A percentile compares a stretch with the other conserved stretches of the same genome.
Evolutionary conservation across 805 yeast species (phyloP).

Genomic region (Diddensiella caesifluorescens): DNA sequence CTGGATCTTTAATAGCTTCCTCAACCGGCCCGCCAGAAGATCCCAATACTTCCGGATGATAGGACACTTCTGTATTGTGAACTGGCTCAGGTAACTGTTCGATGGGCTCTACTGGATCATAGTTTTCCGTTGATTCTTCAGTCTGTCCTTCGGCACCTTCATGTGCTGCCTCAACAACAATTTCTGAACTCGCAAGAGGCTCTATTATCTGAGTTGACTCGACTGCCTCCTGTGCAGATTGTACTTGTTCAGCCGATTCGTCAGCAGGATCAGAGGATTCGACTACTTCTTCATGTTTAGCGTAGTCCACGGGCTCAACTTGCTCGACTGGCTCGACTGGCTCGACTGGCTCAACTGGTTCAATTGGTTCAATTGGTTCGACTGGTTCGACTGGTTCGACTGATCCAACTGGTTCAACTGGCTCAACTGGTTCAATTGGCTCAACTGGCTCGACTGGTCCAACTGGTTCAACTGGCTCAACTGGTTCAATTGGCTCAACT

Average conservation of each 20-base stretch:
- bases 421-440: too few species aligned
- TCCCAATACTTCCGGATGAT: not conserved
- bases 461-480: too few species aligned
- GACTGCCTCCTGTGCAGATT: too few species aligned
- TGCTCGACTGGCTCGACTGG: not conserved
- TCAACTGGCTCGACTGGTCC: too few species aligned
- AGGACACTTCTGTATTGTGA: not conserved
- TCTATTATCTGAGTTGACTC: not conserved
- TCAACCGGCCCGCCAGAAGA: not conserved
- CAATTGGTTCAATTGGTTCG: not conserved
- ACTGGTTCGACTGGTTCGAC: not conserved
- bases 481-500: too few species aligned
- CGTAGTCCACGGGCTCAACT: constrained; percentile 1
- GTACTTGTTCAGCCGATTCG: too few species aligned
- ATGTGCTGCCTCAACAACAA: too few species aligned
- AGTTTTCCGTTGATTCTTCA: not conserved
- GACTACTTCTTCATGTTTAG: not conserved
- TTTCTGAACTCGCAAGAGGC: not conserved
- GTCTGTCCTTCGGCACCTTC: not conserved
- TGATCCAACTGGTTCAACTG: too few species aligned
- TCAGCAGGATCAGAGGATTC: too few species aligned
- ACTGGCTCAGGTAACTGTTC: not conserved
- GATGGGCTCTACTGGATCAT: not conserved
- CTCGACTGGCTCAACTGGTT: not conserved
- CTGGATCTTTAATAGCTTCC: not conserved